These are phyloP conservation scores for Baorangia bicolor DNA, from an alignment of 768 basidiomycete species.

Conservation along the genomic window DNA sequence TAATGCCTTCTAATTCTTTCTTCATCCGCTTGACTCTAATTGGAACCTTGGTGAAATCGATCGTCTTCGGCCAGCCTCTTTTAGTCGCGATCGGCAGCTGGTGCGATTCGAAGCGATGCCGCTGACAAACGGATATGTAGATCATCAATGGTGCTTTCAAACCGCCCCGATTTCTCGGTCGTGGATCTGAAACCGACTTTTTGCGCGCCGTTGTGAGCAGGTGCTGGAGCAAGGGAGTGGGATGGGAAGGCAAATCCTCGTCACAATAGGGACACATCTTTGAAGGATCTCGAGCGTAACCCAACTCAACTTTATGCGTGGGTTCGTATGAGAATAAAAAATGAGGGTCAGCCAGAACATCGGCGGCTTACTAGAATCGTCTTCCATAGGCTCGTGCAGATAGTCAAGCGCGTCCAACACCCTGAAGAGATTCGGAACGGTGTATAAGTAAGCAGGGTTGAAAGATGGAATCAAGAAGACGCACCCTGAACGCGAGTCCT, in stretches of 20 bases:
- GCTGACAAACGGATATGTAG: conserved; percentile 70
- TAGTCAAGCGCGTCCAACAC: conserved; percentile 7
- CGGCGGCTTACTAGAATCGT: conserved; percentile 41
- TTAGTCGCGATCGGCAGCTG: conserved; percentile 68
- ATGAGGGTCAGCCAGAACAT: not conserved
- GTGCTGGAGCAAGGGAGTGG: conserved; percentile 55
- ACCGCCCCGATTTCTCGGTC: conserved; percentile 68
- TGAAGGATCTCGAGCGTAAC: conserved; percentile 55
- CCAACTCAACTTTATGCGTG: conserved; percentile 46
- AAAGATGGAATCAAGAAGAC: not conserved
- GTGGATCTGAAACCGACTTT: conserved; percentile 59
- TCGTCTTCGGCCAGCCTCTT: conserved; percentile 74
- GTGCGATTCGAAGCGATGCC: conserved; percentile 74
- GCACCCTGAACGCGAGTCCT: conserved; percentile 23
- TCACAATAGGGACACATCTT: conserved; percentile 84
- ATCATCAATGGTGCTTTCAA: conserved; percentile 48
- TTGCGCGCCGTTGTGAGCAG: conserved; percentile 51
- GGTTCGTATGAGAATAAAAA: not conserved
- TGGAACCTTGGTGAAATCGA: conserved; percentile 60
- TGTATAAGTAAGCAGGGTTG: conserved; percentile 9
- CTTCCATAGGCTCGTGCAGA: conserved; percentile 29
- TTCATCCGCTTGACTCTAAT: conserved; percentile 54
- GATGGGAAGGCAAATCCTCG: conserved; percentile 56
- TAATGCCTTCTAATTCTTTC: conserved; percentile 45
- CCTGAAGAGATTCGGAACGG: conserved; percentile 8